phyloP scores from a whole-genome alignment of 768 basidiomycete genomes.

The Termitomyces sp. region DNA sequence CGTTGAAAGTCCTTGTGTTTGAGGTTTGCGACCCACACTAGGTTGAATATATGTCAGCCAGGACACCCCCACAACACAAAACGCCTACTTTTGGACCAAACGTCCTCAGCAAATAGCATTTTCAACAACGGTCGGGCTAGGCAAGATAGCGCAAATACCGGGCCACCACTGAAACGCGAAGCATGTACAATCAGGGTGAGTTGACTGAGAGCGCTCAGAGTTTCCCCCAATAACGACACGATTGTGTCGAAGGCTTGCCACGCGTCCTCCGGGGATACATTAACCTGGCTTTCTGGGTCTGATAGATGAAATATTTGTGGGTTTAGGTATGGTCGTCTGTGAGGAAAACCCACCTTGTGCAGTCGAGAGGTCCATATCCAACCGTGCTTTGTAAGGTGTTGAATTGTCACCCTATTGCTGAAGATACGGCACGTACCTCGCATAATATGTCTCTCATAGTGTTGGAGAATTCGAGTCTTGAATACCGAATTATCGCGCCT shows the following conservation, averaged over 20 bases:
- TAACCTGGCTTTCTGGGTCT: slow-evolving; percentile 19
- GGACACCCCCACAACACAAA: neutral
- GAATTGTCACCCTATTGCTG: neutral
- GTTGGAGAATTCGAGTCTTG: slow-evolving; percentile 13
- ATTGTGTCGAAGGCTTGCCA: slow-evolving; percentile 23
- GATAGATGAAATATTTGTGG: neutral
- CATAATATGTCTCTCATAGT: slow-evolving; percentile 24
- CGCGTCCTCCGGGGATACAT: slow-evolving; percentile 14
- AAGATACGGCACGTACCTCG: slow-evolving; percentile 12
- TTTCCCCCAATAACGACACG: slow-evolving; percentile 14
- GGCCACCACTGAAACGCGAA: slow-evolving; percentile 25
- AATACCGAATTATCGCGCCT: slow-evolving; percentile 13
- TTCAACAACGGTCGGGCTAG: slow-evolving; percentile 24
- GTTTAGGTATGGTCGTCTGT: neutral
- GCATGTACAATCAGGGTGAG: slow-evolving; percentile 24
- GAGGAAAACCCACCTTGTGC: slow-evolving; percentile 12
- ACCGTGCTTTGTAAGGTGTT: slow-evolving; percentile 7
- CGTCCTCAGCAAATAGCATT: slow-evolving; percentile 7
- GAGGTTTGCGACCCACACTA: slow-evolving; percentile 24
- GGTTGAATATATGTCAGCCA: neutral
- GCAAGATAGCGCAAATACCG: slow-evolving; percentile 29
- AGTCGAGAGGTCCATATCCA: slow-evolving; percentile 18
- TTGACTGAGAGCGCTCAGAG: slow-evolving; percentile 21
- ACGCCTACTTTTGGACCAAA: slow-evolving; percentile 25
- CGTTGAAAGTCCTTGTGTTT: slow-evolving; percentile 24